A percentile compares a stretch with the other conserved stretches of the same genome.
Evolutionary conservation across 148 eudicot genomes (phyloP).

Genomic region (Chenopodium berlandieri): DNA sequence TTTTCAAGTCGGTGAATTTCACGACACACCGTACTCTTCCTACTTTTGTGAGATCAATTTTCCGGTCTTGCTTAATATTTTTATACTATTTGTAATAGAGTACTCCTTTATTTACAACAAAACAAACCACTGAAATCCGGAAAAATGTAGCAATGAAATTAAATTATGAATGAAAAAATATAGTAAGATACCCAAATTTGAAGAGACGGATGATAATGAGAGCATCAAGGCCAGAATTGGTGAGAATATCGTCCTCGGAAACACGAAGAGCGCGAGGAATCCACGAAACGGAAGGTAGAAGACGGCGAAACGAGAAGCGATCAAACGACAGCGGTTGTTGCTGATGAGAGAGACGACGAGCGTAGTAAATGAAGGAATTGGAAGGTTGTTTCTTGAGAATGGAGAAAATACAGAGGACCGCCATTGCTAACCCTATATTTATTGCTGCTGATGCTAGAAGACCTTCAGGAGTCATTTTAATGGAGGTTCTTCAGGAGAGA

Average conservation of each 20-base stretch:
- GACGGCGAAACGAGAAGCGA: conserved; percentile 42
- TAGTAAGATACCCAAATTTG: conserved; percentile 61
- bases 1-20: no score
- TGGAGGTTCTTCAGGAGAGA: background rate
- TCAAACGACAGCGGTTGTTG: conserved; percentile 26
- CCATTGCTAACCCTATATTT: conserved; percentile 67
- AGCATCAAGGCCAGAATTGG: conserved; percentile 67
- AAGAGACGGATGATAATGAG: conserved; percentile 74
- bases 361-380: conserved; percentile 62
- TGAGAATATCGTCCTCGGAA: conserved; percentile 59
- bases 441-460: conserved; percentile 67
- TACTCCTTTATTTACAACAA: no score
- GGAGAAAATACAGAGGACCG: conserved; percentile 67
- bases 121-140: no score
- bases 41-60: no score
- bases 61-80: no score
- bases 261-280: conserved; percentile 53
- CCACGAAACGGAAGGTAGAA: conserved; percentile 62
- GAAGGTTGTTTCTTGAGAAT: conserved; percentile 63
- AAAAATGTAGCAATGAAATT: no score
- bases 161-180: background rate
- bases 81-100: no score
- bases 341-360: conserved; percentile 59
- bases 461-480: conserved; percentile 58
- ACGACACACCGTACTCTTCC: no score